Evolutionary conservation across 345 rosid species (phyloP).

Genomic region (Camelina sativa): DNA sequence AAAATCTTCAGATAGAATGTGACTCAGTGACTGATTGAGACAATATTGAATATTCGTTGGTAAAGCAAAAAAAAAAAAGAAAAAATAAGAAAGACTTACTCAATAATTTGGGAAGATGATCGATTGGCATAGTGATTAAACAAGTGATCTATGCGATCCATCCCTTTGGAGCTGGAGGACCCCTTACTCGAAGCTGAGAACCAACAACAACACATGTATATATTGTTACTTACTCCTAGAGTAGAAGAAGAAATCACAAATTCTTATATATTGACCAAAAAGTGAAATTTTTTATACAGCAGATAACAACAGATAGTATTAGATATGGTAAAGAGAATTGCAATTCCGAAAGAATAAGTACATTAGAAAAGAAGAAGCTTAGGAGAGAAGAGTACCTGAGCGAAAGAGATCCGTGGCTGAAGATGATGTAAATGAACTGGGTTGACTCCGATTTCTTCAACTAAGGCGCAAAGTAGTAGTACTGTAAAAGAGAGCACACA

Average conservation of each 20-base stretch:
- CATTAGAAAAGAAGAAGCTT: too few species aligned
- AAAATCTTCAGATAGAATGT: too few species aligned
- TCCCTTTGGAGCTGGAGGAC: constrained; percentile 67
- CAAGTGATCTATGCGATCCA: constrained; percentile 86
- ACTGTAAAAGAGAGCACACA: too few species aligned
- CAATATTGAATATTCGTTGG: too few species aligned
- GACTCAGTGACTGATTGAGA: too few species aligned
- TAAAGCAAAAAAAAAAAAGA: too few species aligned
- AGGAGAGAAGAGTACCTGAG: constrained; percentile 46
- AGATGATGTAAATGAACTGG: constrained; percentile 61
- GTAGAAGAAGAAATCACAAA: too few species aligned
- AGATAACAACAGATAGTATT: too few species aligned
- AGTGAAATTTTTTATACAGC: too few species aligned
- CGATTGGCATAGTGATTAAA: constrained; percentile 70
- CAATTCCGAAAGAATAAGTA: not conserved
- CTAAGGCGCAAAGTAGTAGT: too few species aligned
- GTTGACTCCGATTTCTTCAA: constrained; percentile 43
- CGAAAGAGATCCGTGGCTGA: constrained; percentile 78
- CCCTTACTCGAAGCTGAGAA: constrained; percentile 75
- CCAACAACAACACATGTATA: constrained; percentile 1
- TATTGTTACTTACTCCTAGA: not conserved
- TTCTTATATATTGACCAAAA: too few species aligned
- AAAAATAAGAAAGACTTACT: constrained; percentile 56
- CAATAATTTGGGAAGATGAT: constrained; percentile 71
- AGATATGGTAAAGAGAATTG: too few species aligned